Evolutionary conservation across 2,329 filamentous ascomycete species (phyloP).

Genomic region (Aspergillus alliaceus): DNA sequence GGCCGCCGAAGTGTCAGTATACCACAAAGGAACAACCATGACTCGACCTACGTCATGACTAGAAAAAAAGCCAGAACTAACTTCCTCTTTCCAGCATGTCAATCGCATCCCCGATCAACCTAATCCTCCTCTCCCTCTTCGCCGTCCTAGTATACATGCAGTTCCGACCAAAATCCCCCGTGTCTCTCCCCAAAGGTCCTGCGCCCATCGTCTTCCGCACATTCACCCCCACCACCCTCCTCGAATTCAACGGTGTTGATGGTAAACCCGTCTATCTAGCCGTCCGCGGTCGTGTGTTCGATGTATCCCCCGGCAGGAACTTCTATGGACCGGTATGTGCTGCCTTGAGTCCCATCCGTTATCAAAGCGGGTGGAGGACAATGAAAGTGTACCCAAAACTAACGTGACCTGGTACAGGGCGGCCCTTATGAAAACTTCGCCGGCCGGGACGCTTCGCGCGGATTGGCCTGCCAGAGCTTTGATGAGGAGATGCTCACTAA

Average conservation of each 20-base stretch:
- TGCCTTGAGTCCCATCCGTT: not conserved
- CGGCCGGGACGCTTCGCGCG: constrained; percentile 83
- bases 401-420: constrained; percentile 47
- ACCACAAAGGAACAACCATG: not conserved
- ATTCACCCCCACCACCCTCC: constrained; percentile 80
- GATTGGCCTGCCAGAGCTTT: constrained; percentile 87
- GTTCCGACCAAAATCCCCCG: constrained; percentile 54
- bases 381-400: constrained; percentile 7
- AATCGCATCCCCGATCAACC: constrained; percentile 60
- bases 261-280: constrained; percentile 79
- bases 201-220: constrained; percentile 79
- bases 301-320: constrained; percentile 81
- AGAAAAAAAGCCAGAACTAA: not conserved
- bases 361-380: not conserved
- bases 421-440: constrained; percentile 97
- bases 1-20: constrained; percentile 39
- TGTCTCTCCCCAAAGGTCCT: constrained; percentile 55
- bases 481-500: constrained; percentile 93
- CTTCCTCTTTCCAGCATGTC: constrained; percentile 45
- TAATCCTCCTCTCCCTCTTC: constrained; percentile 61
- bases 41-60: not conserved
- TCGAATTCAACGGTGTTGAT: constrained; percentile 78
- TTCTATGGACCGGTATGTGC: constrained; percentile 78
- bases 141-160: constrained; percentile 58
- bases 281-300: constrained; percentile 89